Evolutionary conservation across 2,329 filamentous ascomycete genomes (phyloP).

Genomic region (Phyllosticta citriasiana): DNA sequence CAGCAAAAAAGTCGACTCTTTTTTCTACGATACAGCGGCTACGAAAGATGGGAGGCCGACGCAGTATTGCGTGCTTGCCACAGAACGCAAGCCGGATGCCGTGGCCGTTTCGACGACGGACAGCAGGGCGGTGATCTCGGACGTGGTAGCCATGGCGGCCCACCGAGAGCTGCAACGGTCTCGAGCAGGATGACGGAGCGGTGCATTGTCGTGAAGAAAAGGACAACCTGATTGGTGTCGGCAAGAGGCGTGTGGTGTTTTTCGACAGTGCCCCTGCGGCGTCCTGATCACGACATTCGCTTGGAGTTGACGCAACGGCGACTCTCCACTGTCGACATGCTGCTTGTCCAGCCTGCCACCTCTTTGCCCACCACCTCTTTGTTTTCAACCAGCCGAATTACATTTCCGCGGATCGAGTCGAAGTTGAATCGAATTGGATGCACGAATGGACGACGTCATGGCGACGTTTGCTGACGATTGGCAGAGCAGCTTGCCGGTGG

Average conservation of each 20-base stretch:
- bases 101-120: neutral
- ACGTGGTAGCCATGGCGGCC: neutral
- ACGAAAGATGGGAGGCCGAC: neutral
- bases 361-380: too few species aligned
- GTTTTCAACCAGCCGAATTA: too few species aligned
- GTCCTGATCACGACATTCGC: constrained; percentile 9
- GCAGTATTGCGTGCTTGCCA: constrained; percentile 9
- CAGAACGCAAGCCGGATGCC: neutral
- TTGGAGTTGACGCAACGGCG: neutral
- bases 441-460: too few species aligned
- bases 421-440: too few species aligned
- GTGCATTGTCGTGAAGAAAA: neutral
- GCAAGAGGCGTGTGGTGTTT: neutral
- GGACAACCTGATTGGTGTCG: constrained; percentile 5
- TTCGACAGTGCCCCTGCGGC: neutral
- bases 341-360: neutral
- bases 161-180: neutral
- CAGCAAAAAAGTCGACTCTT: neutral
- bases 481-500: too few species aligned
- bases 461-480: too few species aligned
- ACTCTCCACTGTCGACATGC: neutral
- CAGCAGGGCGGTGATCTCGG: neutral
- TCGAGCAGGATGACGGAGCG: constrained; percentile 1
- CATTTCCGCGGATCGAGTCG: too few species aligned
- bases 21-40: neutral